Evolutionary conservation across 345 rosid genomes (phyloP).

Genomic region (Citrus maxima): DNA sequence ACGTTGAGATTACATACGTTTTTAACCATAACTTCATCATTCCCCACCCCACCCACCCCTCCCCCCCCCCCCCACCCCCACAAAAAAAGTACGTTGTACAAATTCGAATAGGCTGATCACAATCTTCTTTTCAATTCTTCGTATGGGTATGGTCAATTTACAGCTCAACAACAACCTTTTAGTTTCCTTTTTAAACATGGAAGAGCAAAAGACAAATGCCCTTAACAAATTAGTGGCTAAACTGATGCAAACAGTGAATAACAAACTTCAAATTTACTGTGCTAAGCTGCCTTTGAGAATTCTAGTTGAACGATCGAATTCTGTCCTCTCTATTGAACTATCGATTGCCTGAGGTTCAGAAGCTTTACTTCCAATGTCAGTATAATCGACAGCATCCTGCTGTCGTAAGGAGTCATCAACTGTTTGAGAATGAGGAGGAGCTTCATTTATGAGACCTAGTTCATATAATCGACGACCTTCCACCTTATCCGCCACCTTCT

Average conservation of each 20-base stretch:
- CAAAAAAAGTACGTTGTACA: neutral
- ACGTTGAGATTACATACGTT: neutral
- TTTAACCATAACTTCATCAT: neutral
- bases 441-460: conserved; percentile 27
- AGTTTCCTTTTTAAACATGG: neutral
- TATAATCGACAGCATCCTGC: neutral
- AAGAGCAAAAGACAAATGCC: neutral
- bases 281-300: neutral
- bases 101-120: neutral
- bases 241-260: neutral
- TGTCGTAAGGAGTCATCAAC: neutral
- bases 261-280: neutral
- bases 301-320: neutral
- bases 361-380: neutral
- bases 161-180: neutral
- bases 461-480: conserved; percentile 65
- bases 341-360: conserved; percentile 5
- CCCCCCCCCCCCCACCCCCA: too few species aligned
- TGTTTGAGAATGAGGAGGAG: conserved; percentile 2
- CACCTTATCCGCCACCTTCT: conserved; percentile 55
- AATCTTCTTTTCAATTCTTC: neutral
- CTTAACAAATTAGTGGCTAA: neutral
- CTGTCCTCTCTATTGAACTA: neutral
- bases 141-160: neutral
- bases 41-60: too few species aligned